phyloP scores from a whole-genome alignment of 257 asterid genomes.

The Primulina eburnea region DNA sequence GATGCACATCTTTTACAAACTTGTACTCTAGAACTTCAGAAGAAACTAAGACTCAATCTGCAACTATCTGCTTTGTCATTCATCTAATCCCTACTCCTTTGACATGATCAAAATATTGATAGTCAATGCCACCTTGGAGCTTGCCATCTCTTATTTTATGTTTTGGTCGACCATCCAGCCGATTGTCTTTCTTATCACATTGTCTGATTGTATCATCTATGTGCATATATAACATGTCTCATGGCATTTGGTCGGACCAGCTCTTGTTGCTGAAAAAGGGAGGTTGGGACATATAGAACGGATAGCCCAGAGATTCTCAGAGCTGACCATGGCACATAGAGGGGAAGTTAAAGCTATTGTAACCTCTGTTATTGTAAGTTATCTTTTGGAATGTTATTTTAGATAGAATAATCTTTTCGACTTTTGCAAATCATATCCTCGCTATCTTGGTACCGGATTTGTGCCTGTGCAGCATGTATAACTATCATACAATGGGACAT shows the following conservation, averaged over 20 bases:
- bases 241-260: constrained; percentile 34
- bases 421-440: not conserved
- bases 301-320: constrained; percentile 51
- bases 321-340: constrained; percentile 82
- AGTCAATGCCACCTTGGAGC: too few relatives aligned
- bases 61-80: too few relatives aligned
- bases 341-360: constrained; percentile 86
- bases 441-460: not conserved
- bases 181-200: not conserved
- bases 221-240: not conserved
- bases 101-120: too few relatives aligned
- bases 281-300: constrained; percentile 61
- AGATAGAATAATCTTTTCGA: not conserved
- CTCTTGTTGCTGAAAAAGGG: constrained; percentile 67
- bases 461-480: not conserved
- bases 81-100: too few relatives aligned
- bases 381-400: constrained; percentile 7
- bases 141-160: not conserved
- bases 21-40: too few relatives aligned
- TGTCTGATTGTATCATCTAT: not conserved
- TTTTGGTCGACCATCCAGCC: not conserved
- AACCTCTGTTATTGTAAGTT: constrained; percentile 85
- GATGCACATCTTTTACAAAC: too few relatives aligned
- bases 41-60: too few relatives aligned
- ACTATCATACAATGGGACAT: not conserved